Evolutionary conservation across 2,329 filamentous ascomycete genomes (phyloP), one percentile per base, ranked within the genome.

Genomic region (Fusarium pseudonygamai): DNA sequence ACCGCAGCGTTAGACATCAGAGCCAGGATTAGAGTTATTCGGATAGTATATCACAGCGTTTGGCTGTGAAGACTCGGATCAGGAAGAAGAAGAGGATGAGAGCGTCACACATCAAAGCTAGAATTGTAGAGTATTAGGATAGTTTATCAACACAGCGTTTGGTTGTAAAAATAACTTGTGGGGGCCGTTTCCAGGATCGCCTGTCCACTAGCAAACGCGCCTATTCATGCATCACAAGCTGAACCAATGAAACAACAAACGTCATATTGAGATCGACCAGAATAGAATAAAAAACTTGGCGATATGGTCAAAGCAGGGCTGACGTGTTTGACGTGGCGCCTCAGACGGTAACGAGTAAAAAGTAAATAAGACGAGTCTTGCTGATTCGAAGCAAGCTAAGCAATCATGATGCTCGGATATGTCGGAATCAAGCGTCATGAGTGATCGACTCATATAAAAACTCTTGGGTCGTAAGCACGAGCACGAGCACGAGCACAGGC

Each of bases 271-370:
- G 67, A 72, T 69, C 60, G 67, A 55, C 62, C 47, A 52, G 52
- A 59, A 60, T 43, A 40, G 67, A 61, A 53, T 30, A 53, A 64
- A 66, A 60, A 72, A 73, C 69, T 60, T 74, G 71, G 55, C 59
- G 67, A 67, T 73, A 60, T 60, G 70, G 60, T 43, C 70, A 67
- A 73, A 58, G 46, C 71, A 60, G 60, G 67, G 72, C 75, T 77
- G 68, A 76, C 74, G 74, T 74, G 64, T 76, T 71, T 70, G 64
- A 59, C 67, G 61, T 72, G 73, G 74, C 64, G 61, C 58, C 50
- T 67, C 63, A 36, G 49, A 57, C 60, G 49, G 32, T 24, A 28
- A 37, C 37, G 24, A 37, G 15, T n/a, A 22, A 32, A 28, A 36
- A 11, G 26, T 42, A 43, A 66, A 40, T 66, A 43, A 69, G 58